Evolutionary conservation across 129 eudicot genomes (phyloP).

Genomic region (Sambucus nigra): DNA sequence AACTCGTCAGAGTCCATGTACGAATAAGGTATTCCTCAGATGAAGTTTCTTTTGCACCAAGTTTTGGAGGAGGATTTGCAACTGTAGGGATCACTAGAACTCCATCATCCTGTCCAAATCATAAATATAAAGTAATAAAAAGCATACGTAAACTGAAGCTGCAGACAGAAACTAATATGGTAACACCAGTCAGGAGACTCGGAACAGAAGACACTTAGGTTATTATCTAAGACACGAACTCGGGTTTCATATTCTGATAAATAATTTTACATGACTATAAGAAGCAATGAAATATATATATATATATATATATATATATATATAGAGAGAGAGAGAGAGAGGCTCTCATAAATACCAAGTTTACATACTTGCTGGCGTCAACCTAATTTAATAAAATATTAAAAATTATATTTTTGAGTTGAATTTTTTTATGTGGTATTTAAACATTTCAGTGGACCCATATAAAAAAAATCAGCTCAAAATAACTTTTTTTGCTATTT

Average conservation of each 20-base stretch:
- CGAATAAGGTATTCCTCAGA: slow-evolving; percentile 51
- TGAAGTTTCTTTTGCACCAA: slow-evolving; percentile 55
- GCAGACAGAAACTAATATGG: neutral
- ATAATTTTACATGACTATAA: no score
- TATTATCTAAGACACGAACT: neutral
- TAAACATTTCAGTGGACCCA: no score
- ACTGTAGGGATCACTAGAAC: slow-evolving; percentile 73
- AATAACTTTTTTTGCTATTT: no score
- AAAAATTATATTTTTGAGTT: no score
- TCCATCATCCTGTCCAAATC: slow-evolving; percentile 67
- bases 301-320: no score
- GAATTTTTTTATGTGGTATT: no score
- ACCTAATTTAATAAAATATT: no score
- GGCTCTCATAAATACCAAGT: no score
- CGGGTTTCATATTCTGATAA: neutral
- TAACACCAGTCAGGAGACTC: neutral
- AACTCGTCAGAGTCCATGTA: slow-evolving; percentile 39
- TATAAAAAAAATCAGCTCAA: no score
- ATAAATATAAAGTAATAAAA: slow-evolving; percentile 10
- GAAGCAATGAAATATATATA: no score
- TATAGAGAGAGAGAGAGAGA: no score
- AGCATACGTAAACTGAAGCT: neutral
- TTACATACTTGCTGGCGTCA: no score
- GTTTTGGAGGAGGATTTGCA: slow-evolving; percentile 61
- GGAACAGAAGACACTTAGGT: neutral